Evolutionary conservation across 106 monocot genomes (phyloP), one percentile per base, ranked within the genome.

Genomic region (Agapanthus africanus): DNA sequence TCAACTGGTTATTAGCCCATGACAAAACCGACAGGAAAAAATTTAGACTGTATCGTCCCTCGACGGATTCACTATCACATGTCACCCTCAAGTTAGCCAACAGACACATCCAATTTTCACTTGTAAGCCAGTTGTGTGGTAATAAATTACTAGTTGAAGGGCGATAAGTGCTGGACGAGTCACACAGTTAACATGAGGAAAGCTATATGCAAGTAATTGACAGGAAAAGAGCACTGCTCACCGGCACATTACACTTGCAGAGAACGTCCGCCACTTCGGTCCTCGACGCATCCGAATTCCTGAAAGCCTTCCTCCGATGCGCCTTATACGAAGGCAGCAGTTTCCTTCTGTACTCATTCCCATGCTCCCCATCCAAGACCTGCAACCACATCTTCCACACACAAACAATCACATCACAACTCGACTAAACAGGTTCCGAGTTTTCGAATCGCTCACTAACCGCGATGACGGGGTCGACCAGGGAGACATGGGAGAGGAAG

Each of bases 251-350:
- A 65, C 92, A 93, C n/a, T 76, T 76, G 37, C 49, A 76, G 16
- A 99, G 90, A 59, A 87, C 71, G 56, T 78, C 77, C 3, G 63
- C 54, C 27, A 99, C 84, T 44, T 75, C 72, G 8, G 51, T 16
- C 54, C 70, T 52, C 28, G 59, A 41, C 23, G 42, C 36, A 2
- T 6, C 2, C 71, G 56, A 35, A 15, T 59, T 50, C 56, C 65
- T 50, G 27, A 70, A 31, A 30, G 59, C 44, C 26, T 47, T 81
- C 63, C 76, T 88, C 75, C 89, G 68, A 52, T 90, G 84, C 9
- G 85, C 87, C 70, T 99, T 99, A 60, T 99, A 99, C 28, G 99
- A 93, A 15, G 99, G 93, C 73, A 99, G 26, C 68, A 99, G 63
- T 65, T 28, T 63, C 83, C 85, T 87, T 62, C 93, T 69, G 61